These are phyloP conservation scores for Cladosporium austrohemisphaericum DNA, from an alignment of 2,329 filamentous ascomycete genomes.

Conservation along the genomic window DNA sequence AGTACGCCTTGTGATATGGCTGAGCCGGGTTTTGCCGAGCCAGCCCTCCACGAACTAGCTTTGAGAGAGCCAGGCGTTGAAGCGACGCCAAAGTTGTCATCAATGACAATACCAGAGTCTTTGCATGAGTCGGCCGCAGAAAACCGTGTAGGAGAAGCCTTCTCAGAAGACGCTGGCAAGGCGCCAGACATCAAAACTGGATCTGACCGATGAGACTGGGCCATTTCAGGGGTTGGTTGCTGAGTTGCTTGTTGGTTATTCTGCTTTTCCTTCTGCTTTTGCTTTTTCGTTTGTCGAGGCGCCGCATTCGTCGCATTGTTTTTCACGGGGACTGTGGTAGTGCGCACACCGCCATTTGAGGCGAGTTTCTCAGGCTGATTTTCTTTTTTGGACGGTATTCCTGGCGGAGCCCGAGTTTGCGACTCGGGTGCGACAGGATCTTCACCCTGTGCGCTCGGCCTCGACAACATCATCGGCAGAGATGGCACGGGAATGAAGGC, in stretches of 20 bases:
- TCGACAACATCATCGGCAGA: not conserved
- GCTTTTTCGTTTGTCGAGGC: not conserved
- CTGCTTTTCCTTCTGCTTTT: not conserved
- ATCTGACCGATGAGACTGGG: too few relatives aligned
- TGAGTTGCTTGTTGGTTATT: not conserved
- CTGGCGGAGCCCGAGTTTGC: not conserved
- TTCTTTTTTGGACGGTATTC: too few relatives aligned
- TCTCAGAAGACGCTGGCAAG: slow-evolving; percentile 12
- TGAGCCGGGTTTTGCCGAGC: not conserved
- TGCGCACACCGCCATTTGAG: too few relatives aligned
- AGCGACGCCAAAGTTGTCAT: not conserved
- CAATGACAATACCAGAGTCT: slow-evolving; percentile 8
- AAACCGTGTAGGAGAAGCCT: not conserved
- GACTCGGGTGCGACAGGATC: not conserved
- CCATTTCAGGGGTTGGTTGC: not conserved
- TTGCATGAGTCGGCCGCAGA: not conserved
- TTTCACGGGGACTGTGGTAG: too few relatives aligned
- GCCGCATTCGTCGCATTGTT: too few relatives aligned
- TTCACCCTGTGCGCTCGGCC: too few relatives aligned
- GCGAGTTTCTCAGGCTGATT: too few relatives aligned
- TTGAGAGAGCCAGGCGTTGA: too few relatives aligned
- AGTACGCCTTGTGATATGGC: slow-evolving; percentile 1
- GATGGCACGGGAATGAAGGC: slow-evolving; percentile 19
- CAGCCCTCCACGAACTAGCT: not conserved
- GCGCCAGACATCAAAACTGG: slow-evolving; percentile 25